These are phyloP conservation scores for Penicillium griseofulvum DNA, from an alignment of 2,329 filamentous ascomycete genomes.

Conservation along the genomic window DNA sequence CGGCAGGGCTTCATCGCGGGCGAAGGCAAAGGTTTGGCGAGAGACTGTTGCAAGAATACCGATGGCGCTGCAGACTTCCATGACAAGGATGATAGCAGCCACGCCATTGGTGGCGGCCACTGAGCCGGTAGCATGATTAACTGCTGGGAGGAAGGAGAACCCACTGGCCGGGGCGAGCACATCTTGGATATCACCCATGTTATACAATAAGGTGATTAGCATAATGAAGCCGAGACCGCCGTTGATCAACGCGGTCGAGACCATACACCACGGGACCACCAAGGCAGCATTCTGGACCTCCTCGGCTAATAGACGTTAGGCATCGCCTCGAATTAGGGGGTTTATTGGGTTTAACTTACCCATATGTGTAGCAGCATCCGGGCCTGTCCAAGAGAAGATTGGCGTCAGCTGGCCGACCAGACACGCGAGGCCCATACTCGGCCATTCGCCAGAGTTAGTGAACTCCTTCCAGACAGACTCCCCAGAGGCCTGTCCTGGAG, in stretches of 20 bases:
- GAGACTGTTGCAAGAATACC: constrained; percentile 33
- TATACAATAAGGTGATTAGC: constrained; percentile 46
- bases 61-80: constrained; percentile 37
- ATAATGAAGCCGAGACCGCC: constrained; percentile 49
- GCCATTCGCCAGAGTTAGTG: constrained; percentile 38
- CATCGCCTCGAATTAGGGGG: neutral
- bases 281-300: constrained; percentile 50
- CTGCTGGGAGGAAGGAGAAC: constrained; percentile 53
- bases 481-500: constrained; percentile 21
- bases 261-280: constrained; percentile 50
- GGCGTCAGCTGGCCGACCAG: constrained; percentile 37
- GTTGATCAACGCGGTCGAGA: constrained; percentile 49
- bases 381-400: constrained; percentile 30
- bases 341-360: constrained; percentile 13
- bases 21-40: constrained; percentile 45
- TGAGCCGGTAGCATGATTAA: constrained; percentile 47
- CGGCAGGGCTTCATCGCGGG: constrained; percentile 43
- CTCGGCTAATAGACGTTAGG: constrained; percentile 38
- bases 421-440: constrained; percentile 37
- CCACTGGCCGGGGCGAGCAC: constrained; percentile 44
- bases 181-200: constrained; percentile 40
- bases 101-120: constrained; percentile 48
- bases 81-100: constrained; percentile 44
- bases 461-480: constrained; percentile 39
- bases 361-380: constrained; percentile 38